A percentile compares a stretch with the other conserved stretches of the same genome.
Conservation (phyloP, 768 basidiomycete species). For the Dioszegia aurantiaca region DNA sequence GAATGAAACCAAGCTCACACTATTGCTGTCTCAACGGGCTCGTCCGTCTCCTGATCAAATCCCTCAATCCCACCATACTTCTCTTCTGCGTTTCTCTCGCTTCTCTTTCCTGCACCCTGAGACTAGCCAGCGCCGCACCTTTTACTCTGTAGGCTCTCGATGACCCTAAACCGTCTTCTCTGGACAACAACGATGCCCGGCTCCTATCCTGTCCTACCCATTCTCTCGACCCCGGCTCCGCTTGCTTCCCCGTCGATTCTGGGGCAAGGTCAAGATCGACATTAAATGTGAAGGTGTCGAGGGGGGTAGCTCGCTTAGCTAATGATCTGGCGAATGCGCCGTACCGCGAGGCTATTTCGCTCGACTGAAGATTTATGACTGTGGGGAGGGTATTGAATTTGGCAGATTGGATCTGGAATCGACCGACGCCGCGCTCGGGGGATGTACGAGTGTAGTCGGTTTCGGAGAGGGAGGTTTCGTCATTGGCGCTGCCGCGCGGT, state of each 20-base stretch:
- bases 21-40: too few relatives aligned
- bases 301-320: constrained; percentile 9
- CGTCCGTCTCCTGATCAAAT: too few relatives aligned
- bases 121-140: too few relatives aligned
- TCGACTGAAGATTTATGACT: constrained; percentile 15
- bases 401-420: constrained; percentile 14
- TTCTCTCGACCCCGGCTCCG: constrained; percentile 4
- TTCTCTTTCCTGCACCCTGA: too few relatives aligned
- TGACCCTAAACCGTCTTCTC: too few relatives aligned
- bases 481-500: background rate
- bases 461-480: background rate
- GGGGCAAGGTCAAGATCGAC: constrained; percentile 1
- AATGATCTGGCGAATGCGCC: background rate
- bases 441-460: constrained; percentile 18
- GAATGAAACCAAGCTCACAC: too few relatives aligned
- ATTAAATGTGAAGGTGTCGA: constrained; percentile 19
- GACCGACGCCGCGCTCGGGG: constrained; percentile 8
- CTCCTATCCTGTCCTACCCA: constrained; percentile 5
- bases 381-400: constrained; percentile 9
- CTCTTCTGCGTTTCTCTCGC: too few relatives aligned
- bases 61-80: too few relatives aligned
- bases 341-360: background rate
- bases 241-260: background rate
- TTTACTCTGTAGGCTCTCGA: too few relatives aligned
- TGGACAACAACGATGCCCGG: background rate